These are phyloP conservation scores for Cyberlindnera sargentensis DNA, from an alignment of 805 yeast species.

Conservation along the genomic window DNA sequence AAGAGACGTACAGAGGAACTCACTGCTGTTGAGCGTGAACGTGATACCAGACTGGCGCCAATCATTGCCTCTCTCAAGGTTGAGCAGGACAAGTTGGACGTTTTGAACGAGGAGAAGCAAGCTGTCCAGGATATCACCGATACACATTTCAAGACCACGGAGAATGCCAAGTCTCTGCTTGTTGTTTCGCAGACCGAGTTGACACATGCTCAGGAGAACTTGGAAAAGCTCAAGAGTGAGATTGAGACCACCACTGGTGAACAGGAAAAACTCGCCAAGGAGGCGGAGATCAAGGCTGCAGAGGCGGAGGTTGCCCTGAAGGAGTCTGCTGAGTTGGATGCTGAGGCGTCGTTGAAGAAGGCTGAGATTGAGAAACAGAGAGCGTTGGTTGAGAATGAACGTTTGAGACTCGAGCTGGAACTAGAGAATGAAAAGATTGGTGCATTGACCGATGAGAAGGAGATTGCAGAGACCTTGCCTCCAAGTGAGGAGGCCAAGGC, in stretches of 20 bases:
- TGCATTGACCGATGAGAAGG: slow-evolving; percentile 29
- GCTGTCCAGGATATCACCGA: slow-evolving; percentile 38
- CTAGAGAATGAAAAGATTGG: slow-evolving; percentile 30
- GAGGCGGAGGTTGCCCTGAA: slow-evolving; percentile 27
- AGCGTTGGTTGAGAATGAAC: slow-evolving; percentile 30
- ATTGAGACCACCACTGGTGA: slow-evolving; percentile 25
- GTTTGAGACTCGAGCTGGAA: slow-evolving; percentile 28
- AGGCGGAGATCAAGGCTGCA: slow-evolving; percentile 25
- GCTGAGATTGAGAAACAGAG: slow-evolving; percentile 31
- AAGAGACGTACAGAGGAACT: slow-evolving; percentile 40
- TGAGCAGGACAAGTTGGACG: slow-evolving; percentile 43
- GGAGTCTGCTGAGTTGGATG: slow-evolving; percentile 31
- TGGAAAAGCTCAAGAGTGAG: slow-evolving; percentile 27
- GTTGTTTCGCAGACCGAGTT: slow-evolving; percentile 37
- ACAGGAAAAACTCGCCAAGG: slow-evolving; percentile 26
- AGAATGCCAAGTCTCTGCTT: slow-evolving; percentile 34
- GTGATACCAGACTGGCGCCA: slow-evolving; percentile 49
- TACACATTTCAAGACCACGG: slow-evolving; percentile 39
- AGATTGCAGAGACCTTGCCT: slow-evolving; percentile 34
- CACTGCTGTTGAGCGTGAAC: slow-evolving; percentile 37
- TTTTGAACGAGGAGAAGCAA: slow-evolving; percentile 43
- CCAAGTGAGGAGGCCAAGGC: slow-evolving; percentile 10
- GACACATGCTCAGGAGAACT: slow-evolving; percentile 29
- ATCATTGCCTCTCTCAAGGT: slow-evolving; percentile 42
- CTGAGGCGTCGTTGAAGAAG: slow-evolving; percentile 30